Base-by-base conservation (phyloP, 2,329 filamentous ascomycete genomes). In the Ploettnerulaceae sp. region DNA sequence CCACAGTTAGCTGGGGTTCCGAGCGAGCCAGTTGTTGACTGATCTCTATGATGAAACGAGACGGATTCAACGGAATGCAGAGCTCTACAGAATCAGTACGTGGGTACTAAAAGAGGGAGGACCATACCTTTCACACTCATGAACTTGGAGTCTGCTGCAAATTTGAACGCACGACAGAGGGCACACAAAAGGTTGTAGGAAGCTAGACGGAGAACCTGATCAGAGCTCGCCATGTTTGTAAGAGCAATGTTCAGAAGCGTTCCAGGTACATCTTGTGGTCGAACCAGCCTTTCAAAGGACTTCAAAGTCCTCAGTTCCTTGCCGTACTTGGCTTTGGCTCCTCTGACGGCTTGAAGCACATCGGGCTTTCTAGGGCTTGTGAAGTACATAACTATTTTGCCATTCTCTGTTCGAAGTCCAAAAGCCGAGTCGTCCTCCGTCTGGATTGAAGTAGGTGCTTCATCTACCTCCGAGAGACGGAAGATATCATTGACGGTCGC, bases 311-410 rank as follows among this genome's bases (percentile, higher is more conserved):
- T 71, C 28, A 69, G 73, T 52, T 85, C 81, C 58, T 83, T 84
- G 45, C 76, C 76, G 51, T 82, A 73, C 56, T 82, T 84, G 6
- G 73, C 68, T 61, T 84, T 85, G 33, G 80, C 80, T 7, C 68
- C 70, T 25, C 79, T 74, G 43, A 86, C 81, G 8, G 76, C 75
- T 61, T 81, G 76, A 3, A 86, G 67, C 15, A 86, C 72, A 50
- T 84, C 81, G 5, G 68, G 61, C 61, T 82, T 83, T 60, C 77
- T 78, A 1, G 79, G 71, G 54, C 81, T 84, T 14, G 80, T 81
- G 61, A 86, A 86, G 60, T 81, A 84, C 80, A 86, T 84, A 43
- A 84, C 75, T 39, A 84, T 80, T 64, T 81, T 84, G 55, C 82
- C 82, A 52, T 79, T 82, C 56, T 86, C 82, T 2, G 81, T 81